Conservation (phyloP, 495 filamentous ascomycete genomes). For the Penicillium mononematosum region DNA sequence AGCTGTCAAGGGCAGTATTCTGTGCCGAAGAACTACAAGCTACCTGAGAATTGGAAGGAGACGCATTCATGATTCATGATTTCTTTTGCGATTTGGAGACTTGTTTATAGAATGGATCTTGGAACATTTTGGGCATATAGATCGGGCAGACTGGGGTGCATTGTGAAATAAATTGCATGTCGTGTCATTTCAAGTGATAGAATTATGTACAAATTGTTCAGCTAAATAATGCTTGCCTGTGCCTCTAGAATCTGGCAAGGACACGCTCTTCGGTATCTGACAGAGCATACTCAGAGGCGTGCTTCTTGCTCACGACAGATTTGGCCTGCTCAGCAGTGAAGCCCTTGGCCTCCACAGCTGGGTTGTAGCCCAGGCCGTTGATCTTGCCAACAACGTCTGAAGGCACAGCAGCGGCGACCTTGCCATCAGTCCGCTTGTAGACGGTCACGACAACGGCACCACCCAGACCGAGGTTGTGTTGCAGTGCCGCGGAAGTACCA, state of each 20-base stretch:
- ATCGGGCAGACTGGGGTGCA: neutral
- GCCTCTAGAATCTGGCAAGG: slow-evolving; percentile 54
- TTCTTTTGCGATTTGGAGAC: neutral
- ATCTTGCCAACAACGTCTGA: slow-evolving; percentile 58
- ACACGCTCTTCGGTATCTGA: slow-evolving; percentile 71
- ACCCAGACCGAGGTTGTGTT: slow-evolving; percentile 92
- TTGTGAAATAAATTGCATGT: slow-evolving; percentile 6
- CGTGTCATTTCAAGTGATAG: slow-evolving; percentile 11
- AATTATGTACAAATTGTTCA: slow-evolving; percentile 22
- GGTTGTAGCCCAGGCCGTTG: slow-evolving; percentile 83
- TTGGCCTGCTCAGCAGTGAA: slow-evolving; percentile 75
- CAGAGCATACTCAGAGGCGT: slow-evolving; percentile 69
- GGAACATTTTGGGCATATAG: slow-evolving; percentile 12
- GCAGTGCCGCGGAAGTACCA: slow-evolving; percentile 69
- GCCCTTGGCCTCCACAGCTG: slow-evolving; percentile 83
- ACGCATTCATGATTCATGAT: slow-evolving; percentile 27
- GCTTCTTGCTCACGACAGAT: slow-evolving; percentile 66
- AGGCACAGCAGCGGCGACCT: slow-evolving; percentile 54
- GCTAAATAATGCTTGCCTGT: neutral
- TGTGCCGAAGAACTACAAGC: slow-evolving; percentile 33
- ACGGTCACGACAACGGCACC: slow-evolving; percentile 90
- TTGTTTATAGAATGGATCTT: slow-evolving; percentile 6
- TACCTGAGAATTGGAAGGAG: slow-evolving; percentile 38
- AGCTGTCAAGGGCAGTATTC: slow-evolving; percentile 39
- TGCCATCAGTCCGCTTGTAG: slow-evolving; percentile 83